Evolutionary conservation across 228 moss, liverwort and hornwort species (phyloP), one percentile per base, ranked within the genome.

Genomic region (Sphagnum magellanicum): DNA sequence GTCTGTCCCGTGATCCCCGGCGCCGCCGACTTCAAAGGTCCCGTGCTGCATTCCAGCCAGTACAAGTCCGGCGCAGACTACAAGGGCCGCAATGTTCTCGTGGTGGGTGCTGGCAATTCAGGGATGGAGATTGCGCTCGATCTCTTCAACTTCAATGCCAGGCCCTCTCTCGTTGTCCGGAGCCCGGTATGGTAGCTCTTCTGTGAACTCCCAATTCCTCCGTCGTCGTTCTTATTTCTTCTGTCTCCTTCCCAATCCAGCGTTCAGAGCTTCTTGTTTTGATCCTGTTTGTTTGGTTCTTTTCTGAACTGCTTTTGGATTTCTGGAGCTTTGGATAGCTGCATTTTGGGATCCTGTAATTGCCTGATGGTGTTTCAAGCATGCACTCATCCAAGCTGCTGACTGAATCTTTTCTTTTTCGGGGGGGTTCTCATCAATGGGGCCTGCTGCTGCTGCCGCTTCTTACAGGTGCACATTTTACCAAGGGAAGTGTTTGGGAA

Each of bases 121-220:
- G 89, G 91, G 15, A 87, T 92, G 86, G 91, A 92, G 61, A 77
- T 92, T 17, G 83, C 91, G 0, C 79, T 92, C 0, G 91, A 92
- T 63, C 71, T 92, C 5, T 73, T 76, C 16, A 87, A 87, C 69
- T 79, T 79, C 48, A 70, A 75, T 11, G 87, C 91, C 49, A 55
- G 15, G 1, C 84, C 91, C 0, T 74, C 75, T 6, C 83, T 92
- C 66, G 81, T 84, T 59, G 87, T 89, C 15, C 78, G 83, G 58
- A 81, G 79, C 48, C 74, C 84, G 71, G 89, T 92, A 46, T 60
- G 84, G 63, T 32, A 32, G 32, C 32, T 32, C 32, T 32, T 32
- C 32, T 32, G 32, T 0, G 3, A 32, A 32, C 32, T 32, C 32
- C 32, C 32, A 32, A 32, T 32, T 32, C 32, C 32, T 32, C 32